Percentiles rank a stretch among this genome's conserved stretches.
Conservation (phyloP, 495 filamentous ascomycete species). For the Tuber magnatum region DNA sequence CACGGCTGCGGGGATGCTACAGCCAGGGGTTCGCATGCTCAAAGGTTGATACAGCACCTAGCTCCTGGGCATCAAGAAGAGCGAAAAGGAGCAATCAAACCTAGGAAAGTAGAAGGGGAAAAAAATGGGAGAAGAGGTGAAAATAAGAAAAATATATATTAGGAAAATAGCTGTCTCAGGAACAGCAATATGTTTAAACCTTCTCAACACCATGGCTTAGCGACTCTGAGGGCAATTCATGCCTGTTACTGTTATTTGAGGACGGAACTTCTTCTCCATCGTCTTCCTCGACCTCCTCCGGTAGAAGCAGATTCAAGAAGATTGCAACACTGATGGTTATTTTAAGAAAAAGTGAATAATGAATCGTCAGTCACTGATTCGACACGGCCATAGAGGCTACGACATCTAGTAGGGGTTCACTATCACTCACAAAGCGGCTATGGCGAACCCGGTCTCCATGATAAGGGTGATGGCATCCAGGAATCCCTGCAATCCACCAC, state of each 20-base stretch:
- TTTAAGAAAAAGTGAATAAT: not conserved
- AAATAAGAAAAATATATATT: too few species aligned
- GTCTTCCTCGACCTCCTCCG: slow-evolving; percentile 59
- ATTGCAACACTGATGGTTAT: slow-evolving; percentile 51
- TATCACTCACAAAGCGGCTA: slow-evolving; percentile 51
- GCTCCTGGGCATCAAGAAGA: not conserved
- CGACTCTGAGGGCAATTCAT: not conserved
- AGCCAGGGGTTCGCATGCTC: not conserved
- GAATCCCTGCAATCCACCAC: slow-evolving; percentile 59
- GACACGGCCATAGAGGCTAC: not conserved
- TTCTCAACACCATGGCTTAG: not conserved
- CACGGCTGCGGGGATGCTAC: not conserved
- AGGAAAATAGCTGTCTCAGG: not conserved
- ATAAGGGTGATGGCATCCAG: slow-evolving; percentile 74
- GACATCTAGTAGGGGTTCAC: slow-evolving; percentile 6
- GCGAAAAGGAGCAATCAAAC: not conserved
- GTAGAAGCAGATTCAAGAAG: slow-evolving; percentile 64
- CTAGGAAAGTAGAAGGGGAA: not conserved
- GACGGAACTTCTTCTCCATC: slow-evolving; percentile 7
- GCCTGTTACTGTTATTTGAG: not conserved
- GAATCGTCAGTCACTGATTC: slow-evolving; percentile 11
- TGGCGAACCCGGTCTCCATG: slow-evolving; percentile 70
- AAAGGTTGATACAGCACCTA: not conserved
- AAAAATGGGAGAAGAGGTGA: not conserved
- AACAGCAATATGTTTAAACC: not conserved